Evolutionary conservation across 192 early-diverging fungal species (phyloP), one percentile per base, ranked within the genome.

Genomic region (Linnemannia hyalina): DNA sequence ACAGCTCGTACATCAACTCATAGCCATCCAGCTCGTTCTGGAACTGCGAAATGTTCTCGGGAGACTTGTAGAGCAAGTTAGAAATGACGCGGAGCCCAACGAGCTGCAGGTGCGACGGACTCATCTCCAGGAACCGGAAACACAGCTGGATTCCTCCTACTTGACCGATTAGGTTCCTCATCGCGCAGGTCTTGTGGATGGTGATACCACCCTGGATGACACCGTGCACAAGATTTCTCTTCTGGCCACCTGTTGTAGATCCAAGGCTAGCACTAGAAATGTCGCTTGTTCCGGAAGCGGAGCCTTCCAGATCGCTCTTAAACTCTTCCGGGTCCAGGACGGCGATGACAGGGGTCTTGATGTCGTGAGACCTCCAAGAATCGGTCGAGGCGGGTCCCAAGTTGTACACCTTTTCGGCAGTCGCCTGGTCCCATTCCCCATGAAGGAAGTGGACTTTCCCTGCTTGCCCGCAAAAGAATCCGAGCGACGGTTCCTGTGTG

Each of bases 401-500:
- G 52, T 89, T 89, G 44, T 82, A 89, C 6, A 89, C 82, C 46
- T 80, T 89, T 52, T 89, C 88, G 6, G 88, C 80, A 11, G 75
- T 89, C 16, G 68, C 68, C 60, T 85, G 82, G 63, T 89, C 88
- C 88, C 88, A 89, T n/a, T 85, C 77, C 26, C 88, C 88, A 63
- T 85, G 78, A 22, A 89, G 65, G 20, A 89, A 89, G 68, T 85
- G 83, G 60, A 89, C 82, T 35, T 79, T 85, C 18, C 80, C 88
- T 4, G 82, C 80, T 38, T 89, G 88, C 5, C 88, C 88, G 23
- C 82, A 85, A 70, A 89, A 89, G 70, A 82, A 82, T 36, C 88
- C 83, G 0, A 80, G 52, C 0, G 86, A 82, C 20, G 60, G 79
- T 63, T 86, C 84, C 9, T 76, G 82, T 4, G 68, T 46, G 26